phyloP scores from a whole-genome alignment of 129 eudicot genomes.

The Saposhnikovia divaricata region DNA sequence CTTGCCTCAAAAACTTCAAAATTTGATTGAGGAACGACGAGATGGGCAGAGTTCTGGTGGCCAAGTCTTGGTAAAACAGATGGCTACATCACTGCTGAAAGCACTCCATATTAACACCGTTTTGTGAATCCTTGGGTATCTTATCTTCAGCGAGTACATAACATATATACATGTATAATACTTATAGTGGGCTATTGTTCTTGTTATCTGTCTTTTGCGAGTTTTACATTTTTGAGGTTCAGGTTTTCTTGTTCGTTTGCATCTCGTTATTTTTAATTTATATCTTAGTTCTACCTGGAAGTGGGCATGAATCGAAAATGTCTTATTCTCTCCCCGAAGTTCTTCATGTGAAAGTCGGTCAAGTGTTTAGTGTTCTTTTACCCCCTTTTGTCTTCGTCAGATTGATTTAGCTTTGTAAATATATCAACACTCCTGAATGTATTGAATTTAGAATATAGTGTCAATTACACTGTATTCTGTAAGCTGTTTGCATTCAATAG shows the following conservation, averaged over 20 bases:
- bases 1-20: constrained; percentile 86
- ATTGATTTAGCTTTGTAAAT: neutral
- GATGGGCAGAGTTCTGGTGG: constrained; percentile 98
- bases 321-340: neutral
- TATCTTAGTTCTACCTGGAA: neutral
- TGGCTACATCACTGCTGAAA: constrained; percentile 97
- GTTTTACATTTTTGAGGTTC: neutral
- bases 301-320: neutral
- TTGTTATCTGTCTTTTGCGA: neutral
- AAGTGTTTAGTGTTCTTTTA: too few species aligned
- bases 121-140: constrained; percentile 27
- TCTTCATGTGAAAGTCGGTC: too few species aligned
- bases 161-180: neutral
- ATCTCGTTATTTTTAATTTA: neutral
- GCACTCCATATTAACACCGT: constrained; percentile 98
- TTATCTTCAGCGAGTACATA: neutral
- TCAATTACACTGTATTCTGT: neutral
- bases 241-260: neutral
- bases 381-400: neutral
- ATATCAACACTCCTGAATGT: neutral
- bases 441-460: neutral
- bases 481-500: neutral
- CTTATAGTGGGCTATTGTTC: neutral
- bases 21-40: constrained; percentile 89
- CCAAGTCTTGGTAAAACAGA: constrained; percentile 94